phyloP scores from a whole-genome alignment of 441 rosid genomes.

The California macrophylla region DNA sequence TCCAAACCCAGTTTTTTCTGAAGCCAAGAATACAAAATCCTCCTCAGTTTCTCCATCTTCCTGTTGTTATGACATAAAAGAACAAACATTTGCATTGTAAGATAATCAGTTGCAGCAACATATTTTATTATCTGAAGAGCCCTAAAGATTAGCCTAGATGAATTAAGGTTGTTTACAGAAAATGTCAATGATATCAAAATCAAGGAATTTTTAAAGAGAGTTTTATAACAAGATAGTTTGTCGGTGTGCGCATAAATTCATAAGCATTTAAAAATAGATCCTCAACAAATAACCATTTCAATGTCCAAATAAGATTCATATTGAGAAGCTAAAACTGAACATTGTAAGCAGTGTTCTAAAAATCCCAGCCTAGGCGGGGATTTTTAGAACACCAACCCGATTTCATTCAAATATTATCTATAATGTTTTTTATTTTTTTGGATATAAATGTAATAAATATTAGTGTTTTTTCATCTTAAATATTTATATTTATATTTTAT shows the following conservation, averaged over 20 bases:
- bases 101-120: not conserved
- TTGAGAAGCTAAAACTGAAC: not conserved
- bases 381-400: no score
- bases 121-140: not conserved
- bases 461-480: no score
- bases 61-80: slow-evolving; percentile 26
- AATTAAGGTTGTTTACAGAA: not conserved
- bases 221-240: not conserved
- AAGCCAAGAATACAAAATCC: slow-evolving; percentile 38
- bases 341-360: no score
- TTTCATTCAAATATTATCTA: no score
- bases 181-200: not conserved
- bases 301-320: not conserved
- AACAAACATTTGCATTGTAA: not conserved
- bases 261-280: not conserved
- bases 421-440: no score
- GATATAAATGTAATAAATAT: no score
- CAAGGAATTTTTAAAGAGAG: not conserved
- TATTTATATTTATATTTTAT: no score
- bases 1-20: slow-evolving; percentile 45
- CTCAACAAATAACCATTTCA: not conserved
- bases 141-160: not conserved
- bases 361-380: no score
- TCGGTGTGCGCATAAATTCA: not conserved
- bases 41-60: slow-evolving; percentile 45